A percentile compares a stretch with the other conserved stretches of the same genome.
These are phyloP conservation scores for Brassica rapa DNA, from an alignment of 345 rosid species.

Conservation along the genomic window DNA sequence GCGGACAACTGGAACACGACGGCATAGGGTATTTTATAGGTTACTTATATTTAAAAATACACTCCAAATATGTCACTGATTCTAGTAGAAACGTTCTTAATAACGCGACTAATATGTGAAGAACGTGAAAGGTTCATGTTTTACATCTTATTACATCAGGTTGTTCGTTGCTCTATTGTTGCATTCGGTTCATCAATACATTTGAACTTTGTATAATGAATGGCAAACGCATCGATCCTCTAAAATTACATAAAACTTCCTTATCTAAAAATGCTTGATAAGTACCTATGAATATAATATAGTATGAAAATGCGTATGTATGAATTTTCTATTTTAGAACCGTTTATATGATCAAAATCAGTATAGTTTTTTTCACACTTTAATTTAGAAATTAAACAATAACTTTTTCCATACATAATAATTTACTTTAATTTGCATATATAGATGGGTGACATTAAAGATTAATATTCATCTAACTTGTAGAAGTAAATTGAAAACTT, in stretches of 20 bases:
- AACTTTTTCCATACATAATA: neutral
- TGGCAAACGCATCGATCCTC: neutral
- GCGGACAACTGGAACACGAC: neutral
- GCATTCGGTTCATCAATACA: neutral
- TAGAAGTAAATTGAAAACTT: neutral
- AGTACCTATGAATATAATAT: neutral
- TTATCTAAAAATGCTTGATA: neutral
- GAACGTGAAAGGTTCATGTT: constrained; percentile 5
- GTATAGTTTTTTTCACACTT: neutral
- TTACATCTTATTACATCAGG: neutral
- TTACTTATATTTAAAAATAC: neutral
- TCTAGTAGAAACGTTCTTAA: neutral
- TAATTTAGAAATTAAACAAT: neutral
- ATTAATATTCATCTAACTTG: neutral
- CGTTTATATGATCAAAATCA: neutral
- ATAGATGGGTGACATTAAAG: neutral
- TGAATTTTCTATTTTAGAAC: neutral
- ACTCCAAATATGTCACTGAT: neutral
- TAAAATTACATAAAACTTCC: neutral
- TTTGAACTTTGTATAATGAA: neutral
- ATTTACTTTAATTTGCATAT: neutral
- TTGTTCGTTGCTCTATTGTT: neutral
- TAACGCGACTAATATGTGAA: neutral
- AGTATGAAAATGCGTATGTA: neutral
- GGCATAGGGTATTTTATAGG: neutral